Conservation (phyloP, 1,284 basidiomycete genomes). For the Heliocybe sulcata region DNA sequence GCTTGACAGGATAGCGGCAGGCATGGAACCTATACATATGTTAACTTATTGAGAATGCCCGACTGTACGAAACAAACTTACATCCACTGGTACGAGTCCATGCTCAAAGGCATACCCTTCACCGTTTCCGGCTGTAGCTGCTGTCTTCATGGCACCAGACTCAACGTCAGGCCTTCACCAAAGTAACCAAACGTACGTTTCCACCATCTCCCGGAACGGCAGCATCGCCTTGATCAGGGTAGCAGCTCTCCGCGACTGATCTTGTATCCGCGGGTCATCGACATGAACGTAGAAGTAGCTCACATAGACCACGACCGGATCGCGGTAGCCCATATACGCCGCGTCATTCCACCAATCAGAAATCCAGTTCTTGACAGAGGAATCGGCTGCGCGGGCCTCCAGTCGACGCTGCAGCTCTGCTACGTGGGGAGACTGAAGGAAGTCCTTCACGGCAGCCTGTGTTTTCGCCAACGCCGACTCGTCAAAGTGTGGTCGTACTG, state of each 20-base stretch:
- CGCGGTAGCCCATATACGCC: conserved; percentile 82
- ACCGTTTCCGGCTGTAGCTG: conserved; percentile 88
- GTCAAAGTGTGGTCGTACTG: conserved; percentile 70
- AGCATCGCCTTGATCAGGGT: conserved; percentile 78
- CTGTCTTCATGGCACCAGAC: conserved; percentile 37
- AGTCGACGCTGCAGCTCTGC: conserved; percentile 79
- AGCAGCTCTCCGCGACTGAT: conserved; percentile 68
- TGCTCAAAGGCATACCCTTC: conserved; percentile 79
- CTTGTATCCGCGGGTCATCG: conserved; percentile 51
- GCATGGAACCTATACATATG: conserved; percentile 70
- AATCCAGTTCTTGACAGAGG: conserved; percentile 75
- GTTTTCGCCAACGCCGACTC: conserved; percentile 56
- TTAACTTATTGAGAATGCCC: background rate
- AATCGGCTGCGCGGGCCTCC: conserved; percentile 63
- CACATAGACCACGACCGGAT: conserved; percentile 90
- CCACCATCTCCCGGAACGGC: conserved; percentile 76
- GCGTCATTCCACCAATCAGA: conserved; percentile 97
- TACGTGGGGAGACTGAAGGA: conserved; percentile 65
- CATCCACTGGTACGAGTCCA: conserved; percentile 94
- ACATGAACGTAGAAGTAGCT: conserved; percentile 95
- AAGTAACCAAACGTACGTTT: conserved; percentile 42
- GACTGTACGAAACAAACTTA: conserved; percentile 26
- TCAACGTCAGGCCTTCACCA: background rate
- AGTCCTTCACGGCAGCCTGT: conserved; percentile 55
- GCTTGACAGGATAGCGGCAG: conserved; percentile 78